These are phyloP conservation scores for Colletotrichum liriopes DNA, from an alignment of 2,329 filamentous ascomycete species.

Conservation along the genomic window DNA sequence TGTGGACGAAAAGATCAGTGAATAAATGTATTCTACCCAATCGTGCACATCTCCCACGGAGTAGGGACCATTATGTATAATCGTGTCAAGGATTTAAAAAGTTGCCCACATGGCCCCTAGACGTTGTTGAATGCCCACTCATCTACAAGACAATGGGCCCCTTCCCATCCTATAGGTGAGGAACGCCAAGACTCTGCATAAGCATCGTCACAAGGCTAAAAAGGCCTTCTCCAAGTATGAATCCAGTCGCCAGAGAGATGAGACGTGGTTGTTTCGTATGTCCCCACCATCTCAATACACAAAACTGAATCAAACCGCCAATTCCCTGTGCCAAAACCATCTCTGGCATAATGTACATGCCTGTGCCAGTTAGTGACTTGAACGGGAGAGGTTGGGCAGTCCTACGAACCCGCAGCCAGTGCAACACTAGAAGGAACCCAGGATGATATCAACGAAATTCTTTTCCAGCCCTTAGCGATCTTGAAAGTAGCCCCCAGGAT, in stretches of 20 bases:
- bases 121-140: not conserved
- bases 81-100: no score
- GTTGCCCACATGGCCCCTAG: no score
- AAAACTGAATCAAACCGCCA: not conserved
- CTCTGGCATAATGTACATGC: conserved; percentile 9
- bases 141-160: not conserved
- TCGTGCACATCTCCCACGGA: not conserved
- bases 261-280: not conserved
- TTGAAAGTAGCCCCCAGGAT: not conserved
- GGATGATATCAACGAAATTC: not conserved
- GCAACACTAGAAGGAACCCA: conserved; percentile 11
- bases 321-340: conserved; percentile 1
- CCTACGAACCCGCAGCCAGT: conserved; percentile 10
- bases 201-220: conserved; percentile 8
- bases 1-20: no score
- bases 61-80: not conserved
- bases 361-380: not conserved
- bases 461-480: not conserved
- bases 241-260: conserved; percentile 2
- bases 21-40: not conserved
- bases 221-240: conserved; percentile 3
- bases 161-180: not conserved
- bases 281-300: not conserved
- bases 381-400: no score
- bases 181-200: not conserved